These are phyloP conservation scores for Pneumocystis oryctolagi DNA, from an alignment of 1,139 yeast species.

Conservation along the genomic window DNA sequence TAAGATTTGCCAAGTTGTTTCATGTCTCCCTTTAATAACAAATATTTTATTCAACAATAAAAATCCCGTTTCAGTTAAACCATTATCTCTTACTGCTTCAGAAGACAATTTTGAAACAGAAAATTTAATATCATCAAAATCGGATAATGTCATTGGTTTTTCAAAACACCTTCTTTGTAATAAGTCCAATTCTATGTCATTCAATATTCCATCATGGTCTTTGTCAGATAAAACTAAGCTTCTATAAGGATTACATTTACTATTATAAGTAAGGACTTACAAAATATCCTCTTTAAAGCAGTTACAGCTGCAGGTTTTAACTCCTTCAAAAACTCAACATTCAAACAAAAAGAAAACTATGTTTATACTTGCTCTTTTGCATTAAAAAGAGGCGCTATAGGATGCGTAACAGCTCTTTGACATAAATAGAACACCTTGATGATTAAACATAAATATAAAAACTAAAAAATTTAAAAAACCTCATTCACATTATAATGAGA, in stretches of 20 bases:
- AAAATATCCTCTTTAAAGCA: constrained; percentile 70
- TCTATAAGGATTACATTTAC: not conserved
- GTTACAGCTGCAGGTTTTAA: constrained; percentile 61
- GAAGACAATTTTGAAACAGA: constrained; percentile 12
- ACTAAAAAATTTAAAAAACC: constrained; percentile 21
- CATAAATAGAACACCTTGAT: constrained; percentile 63
- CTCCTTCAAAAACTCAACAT: constrained; percentile 17
- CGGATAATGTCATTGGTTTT: constrained; percentile 39
- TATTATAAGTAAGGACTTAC: constrained; percentile 10
- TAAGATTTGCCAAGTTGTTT: constrained; percentile 88
- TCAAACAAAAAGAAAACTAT: not conserved
- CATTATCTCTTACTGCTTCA: constrained; percentile 23
- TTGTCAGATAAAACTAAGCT: constrained; percentile 48
- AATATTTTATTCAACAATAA: constrained; percentile 59
- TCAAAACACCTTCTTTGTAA: constrained; percentile 67
- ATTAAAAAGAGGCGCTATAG: constrained; percentile 85
- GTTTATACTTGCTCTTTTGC: constrained; percentile 51
- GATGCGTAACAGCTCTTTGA: constrained; percentile 81
- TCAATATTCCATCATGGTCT: constrained; percentile 75
- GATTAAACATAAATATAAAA: not conserved
- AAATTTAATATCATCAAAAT: constrained; percentile 38
- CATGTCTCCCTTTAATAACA: constrained; percentile 86
- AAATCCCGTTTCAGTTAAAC: constrained; percentile 64
- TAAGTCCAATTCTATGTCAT: constrained; percentile 50
- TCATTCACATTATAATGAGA: constrained; percentile 65